These are phyloP conservation scores for Fusarium metavorans DNA, from an alignment of 2,329 filamentous ascomycete genomes.

Conservation along the genomic window DNA sequence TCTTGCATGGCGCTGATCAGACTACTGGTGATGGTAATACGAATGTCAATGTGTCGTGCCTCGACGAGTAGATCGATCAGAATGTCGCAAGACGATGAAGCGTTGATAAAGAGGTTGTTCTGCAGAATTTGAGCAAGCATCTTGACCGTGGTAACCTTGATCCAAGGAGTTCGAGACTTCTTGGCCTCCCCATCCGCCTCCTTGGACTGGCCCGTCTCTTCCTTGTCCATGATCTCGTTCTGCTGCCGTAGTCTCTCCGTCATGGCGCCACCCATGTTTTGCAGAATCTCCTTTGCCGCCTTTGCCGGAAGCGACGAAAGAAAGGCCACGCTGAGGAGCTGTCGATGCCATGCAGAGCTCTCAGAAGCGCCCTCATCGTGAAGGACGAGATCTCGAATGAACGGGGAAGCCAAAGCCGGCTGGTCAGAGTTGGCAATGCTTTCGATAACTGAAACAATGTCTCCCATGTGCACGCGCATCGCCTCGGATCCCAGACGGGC, in stretches of 20 bases:
- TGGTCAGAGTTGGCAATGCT: slow-evolving; percentile 44
- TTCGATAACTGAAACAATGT: slow-evolving; percentile 35
- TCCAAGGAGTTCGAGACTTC: slow-evolving; percentile 18
- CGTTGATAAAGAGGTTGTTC: slow-evolving; percentile 43
- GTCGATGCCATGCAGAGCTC: slow-evolving; percentile 50
- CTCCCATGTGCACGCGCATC: slow-evolving; percentile 21
- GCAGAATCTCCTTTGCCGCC: slow-evolving; percentile 43
- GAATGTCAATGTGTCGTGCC: slow-evolving; percentile 50
- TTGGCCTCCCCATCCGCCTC: neutral
- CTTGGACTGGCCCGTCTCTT: neutral
- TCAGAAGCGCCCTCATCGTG: slow-evolving; percentile 36
- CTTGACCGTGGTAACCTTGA: slow-evolving; percentile 54
- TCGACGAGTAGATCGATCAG: slow-evolving; percentile 46
- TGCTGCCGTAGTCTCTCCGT: slow-evolving; percentile 45
- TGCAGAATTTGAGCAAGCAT: slow-evolving; percentile 52
- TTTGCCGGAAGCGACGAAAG: slow-evolving; percentile 44
- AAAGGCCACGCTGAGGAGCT: slow-evolving; percentile 44
- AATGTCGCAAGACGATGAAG: slow-evolving; percentile 42
- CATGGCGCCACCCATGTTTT: slow-evolving; percentile 44
- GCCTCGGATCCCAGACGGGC: slow-evolving; percentile 18
- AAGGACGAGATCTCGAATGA: slow-evolving; percentile 48
- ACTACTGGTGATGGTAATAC: slow-evolving; percentile 45
- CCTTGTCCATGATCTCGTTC: slow-evolving; percentile 12
- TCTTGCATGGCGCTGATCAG: slow-evolving; percentile 42
- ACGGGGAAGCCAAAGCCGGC: slow-evolving; percentile 45